These are phyloP conservation scores for Colletotrichum sansevieriae DNA, from an alignment of 2,329 filamentous ascomycete genomes.

Conservation along the genomic window DNA sequence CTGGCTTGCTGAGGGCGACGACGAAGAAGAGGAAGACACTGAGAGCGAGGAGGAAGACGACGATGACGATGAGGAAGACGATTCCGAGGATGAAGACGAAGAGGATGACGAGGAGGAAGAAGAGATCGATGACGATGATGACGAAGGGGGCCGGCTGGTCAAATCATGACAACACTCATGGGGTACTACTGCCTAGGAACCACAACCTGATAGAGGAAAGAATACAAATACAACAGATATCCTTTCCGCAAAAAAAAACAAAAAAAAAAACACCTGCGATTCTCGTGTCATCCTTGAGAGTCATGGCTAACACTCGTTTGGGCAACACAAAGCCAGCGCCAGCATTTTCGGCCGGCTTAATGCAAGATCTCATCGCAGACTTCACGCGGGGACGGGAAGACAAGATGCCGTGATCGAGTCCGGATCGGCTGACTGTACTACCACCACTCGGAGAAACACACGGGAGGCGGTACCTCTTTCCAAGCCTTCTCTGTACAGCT, in stretches of 20 bases:
- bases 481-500: background rate
- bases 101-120: conserved; percentile 60
- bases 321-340: no score
- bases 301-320: background rate
- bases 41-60: conserved; percentile 66
- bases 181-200: background rate
- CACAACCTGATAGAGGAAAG: background rate
- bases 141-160: conserved; percentile 55
- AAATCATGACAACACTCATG: conserved; percentile 46
- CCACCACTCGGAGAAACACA: no score
- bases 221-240: conserved; percentile 2
- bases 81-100: conserved; percentile 60
- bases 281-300: no score
- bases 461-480: no score
- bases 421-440: no score
- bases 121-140: conserved; percentile 46
- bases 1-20: conserved; percentile 83
- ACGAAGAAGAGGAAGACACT: conserved; percentile 60
- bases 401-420: no score
- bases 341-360: no score
- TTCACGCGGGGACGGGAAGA: no score
- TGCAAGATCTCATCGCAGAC: no score
- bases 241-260: no score
- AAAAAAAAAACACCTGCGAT: background rate
- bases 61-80: conserved; percentile 63